Evolutionary conservation across 768 basidiomycete genomes (phyloP), one percentile per base, ranked within the genome.

Genomic region (Lactarius hengduanensis): DNA sequence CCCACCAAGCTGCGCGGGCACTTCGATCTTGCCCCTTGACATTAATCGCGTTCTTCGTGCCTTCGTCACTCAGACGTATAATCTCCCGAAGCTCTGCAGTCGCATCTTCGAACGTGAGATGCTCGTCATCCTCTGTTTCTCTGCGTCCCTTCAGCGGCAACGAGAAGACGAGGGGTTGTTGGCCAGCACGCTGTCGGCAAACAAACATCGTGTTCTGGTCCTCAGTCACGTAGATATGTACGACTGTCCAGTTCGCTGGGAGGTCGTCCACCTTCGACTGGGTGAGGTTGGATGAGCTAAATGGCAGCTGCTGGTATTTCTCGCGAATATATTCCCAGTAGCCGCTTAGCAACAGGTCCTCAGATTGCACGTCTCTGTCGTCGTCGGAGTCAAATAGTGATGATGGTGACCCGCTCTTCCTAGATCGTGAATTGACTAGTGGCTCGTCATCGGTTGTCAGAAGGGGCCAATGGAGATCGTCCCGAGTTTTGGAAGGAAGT

Each of bases 1-100:
- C 86, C 97, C 97, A 99, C 97, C 97, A 98, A 1, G 80, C 82
- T 0, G 82, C 79, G 67, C 88, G 81, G 1, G 85, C 91, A 36
- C 84, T 83, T 54, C 80, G 79, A 65, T 90, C 86, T 50, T 89
- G 84, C 36, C 83, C 78, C 69, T 87, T 88, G 63, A 98, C 83
- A 66, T 86, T 79, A 58, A 84, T 83, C 0, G 94, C 94, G 4
- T 81, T 80, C 71, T 86, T 86, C 1, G 92, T 89, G 4, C 85
- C 86, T 62, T 88, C 84, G 72, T 97, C 88, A 72, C 89, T 96
- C 56, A 84, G 74, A n/a, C 79, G 78, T 45, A 98, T 85, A 72
- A 98, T 96, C 36, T 93, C 88, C 26, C 80, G 74, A 18, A 99
- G 78, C 75, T 98, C 94, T 1, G 74, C 73, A 11, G 89, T 72